phyloP scores from a whole-genome alignment of 441 rosid species.

The Pelargonium australe region DNA sequence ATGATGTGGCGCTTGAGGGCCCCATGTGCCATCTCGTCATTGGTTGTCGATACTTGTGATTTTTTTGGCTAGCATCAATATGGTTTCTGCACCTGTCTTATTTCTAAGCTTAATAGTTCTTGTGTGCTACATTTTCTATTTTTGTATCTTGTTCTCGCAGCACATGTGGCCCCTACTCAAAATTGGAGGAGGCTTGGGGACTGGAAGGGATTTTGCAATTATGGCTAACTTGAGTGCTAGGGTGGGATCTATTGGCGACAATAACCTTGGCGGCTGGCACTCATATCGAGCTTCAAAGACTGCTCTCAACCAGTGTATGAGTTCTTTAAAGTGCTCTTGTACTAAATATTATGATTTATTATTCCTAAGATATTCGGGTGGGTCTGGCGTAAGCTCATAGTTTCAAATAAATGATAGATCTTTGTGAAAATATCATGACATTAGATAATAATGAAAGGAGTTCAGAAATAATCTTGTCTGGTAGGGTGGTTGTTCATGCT shows the following conservation, averaged over 20 bases:
- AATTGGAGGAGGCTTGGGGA: conserved; percentile 68
- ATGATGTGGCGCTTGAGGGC: too few species aligned
- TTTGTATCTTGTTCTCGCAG: conserved; percentile 32
- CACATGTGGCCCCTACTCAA: conserved; percentile 94
- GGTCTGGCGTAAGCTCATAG: too few species aligned
- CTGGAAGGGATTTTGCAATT: conserved; percentile 65
- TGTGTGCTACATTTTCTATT: background rate
- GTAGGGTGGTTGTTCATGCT: too few species aligned
- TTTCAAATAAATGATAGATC: too few species aligned
- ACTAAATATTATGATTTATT: too few species aligned
- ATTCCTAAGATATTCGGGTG: background rate
- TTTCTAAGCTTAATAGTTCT: background rate
- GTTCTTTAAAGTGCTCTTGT: conserved; percentile 7
- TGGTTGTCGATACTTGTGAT: too few species aligned
- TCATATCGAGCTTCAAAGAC: conserved; percentile 84
- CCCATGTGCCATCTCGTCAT: too few species aligned
- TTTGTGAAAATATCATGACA: too few species aligned
- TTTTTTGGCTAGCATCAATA: background rate
- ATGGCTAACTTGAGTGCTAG: conserved; percentile 89
- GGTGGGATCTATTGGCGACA: conserved; percentile 85
- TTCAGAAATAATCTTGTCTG: too few species aligned
- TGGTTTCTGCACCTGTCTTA: background rate
- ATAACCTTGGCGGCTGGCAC: conserved; percentile 85
- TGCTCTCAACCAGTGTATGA: conserved; percentile 75
- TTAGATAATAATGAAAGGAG: too few species aligned